Evolutionary conservation across 73 alveolate species (phyloP).

Genomic region (Paramecium primaurelia): DNA sequence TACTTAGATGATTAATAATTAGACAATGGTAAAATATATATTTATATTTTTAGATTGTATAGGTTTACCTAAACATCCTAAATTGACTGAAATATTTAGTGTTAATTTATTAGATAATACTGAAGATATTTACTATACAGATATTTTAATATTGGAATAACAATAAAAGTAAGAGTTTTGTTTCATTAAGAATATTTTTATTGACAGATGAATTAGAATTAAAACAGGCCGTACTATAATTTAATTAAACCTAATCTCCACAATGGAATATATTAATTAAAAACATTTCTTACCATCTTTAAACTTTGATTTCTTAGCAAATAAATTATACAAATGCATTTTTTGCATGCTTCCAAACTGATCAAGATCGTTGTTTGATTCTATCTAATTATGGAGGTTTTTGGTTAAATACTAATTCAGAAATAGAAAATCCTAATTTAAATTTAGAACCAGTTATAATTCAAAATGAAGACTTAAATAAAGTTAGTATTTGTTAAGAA

Average conservation of each 20-base stretch:
- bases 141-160: not conserved
- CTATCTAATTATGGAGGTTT: not conserved
- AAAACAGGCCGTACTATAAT: not conserved
- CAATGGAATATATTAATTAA: not conserved
- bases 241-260: not conserved
- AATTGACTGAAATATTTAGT: not conserved
- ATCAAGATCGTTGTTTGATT: not conserved
- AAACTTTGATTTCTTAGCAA: not conserved
- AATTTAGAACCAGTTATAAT: not conserved
- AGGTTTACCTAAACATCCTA: conserved; percentile 10
- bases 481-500: not conserved
- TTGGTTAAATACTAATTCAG: not conserved
- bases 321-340: not conserved
- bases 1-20: not conserved
- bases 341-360: not conserved
- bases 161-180: not conserved
- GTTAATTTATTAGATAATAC: not conserved
- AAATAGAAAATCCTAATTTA: not conserved
- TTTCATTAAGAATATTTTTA: not conserved
- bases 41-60: not conserved
- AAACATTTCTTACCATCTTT: not conserved
- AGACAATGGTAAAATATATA: not conserved
- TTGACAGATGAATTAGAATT: not conserved
- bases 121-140: conserved; percentile 10
- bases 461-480: not conserved